These are phyloP conservation scores for Termitomyces sp. DNA, from an alignment of 768 basidiomycete species.

Conservation along the genomic window DNA sequence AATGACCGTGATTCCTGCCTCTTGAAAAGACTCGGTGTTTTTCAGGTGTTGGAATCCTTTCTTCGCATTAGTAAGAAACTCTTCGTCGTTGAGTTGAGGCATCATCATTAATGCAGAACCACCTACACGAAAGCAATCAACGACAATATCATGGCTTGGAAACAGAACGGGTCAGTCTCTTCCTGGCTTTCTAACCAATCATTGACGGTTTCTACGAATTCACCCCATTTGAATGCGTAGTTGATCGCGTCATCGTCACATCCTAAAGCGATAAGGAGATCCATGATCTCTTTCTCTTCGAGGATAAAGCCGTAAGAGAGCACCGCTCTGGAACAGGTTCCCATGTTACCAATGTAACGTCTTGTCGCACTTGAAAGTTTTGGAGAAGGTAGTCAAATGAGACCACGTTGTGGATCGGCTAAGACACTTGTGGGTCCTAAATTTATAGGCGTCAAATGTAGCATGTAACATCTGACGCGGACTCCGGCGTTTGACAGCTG, in stretches of 20 bases:
- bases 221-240: background rate
- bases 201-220: background rate
- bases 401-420: no score
- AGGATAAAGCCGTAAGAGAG: background rate
- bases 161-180: background rate
- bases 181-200: background rate
- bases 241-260: background rate
- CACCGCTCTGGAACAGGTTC: background rate
- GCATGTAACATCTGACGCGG: no score
- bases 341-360: background rate
- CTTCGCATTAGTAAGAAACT: background rate
- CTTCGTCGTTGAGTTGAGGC: background rate
- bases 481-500: no score
- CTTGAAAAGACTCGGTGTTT: background rate
- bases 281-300: background rate
- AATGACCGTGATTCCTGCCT: background rate
- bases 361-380: background rate
- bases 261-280: background rate
- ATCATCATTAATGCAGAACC: background rate
- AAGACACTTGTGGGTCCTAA: no score
- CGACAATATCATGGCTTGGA: background rate
- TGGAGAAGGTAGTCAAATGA: no score
- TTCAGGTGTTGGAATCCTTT: background rate
- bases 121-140: background rate
- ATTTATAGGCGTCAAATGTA: no score